Evolutionary conservation across 2,329 filamentous ascomycete genomes (phyloP), one percentile per base, ranked within the genome.

Genomic region (Sporothrix euskadiensis): DNA sequence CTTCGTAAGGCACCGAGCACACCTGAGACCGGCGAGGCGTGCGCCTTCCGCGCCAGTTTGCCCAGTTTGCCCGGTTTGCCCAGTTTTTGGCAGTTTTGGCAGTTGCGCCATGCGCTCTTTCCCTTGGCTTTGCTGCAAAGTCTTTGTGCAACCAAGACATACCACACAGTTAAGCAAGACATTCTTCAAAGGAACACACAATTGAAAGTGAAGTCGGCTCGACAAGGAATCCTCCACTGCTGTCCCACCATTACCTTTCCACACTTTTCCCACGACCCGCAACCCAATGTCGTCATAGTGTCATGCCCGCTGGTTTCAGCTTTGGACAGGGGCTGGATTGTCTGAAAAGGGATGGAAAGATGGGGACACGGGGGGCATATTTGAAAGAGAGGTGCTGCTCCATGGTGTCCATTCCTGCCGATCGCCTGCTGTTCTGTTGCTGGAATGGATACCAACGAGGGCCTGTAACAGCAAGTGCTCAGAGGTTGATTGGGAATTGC

Each of bases 281-380:
- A 16, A 16, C 70, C 14, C 19, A 66, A 72, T 72, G 71, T 68
- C 71, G 71, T 72, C 71, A 72, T 72, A 26, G 44, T 19, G 16
- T 68, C 47, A 52, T 68, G 9, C 57, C 35, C 19, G 66, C 47
- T 39, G 71, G 71, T 72, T 68, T 72, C 71, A 72, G 71, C 22
- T 54, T 66, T 44, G 22, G 39, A 32, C 35, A 44, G n/a, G 61
- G 61, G 61, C 39, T n/a, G n/a, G n/a, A 10, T 44, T 44, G 61
- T 22, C 61, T 30, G 9, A 26, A 39, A 26, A 44, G 59, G 59
- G n/a, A 26, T 5, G 35, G 32, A 7, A 0, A 14, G 52, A 56
- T n/a, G 41, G 52, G 8, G 19, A 44, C 19, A 44, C 44, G 9
- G 61, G 39, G 32, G 56, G 35, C 59, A 63, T 35, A 63, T 63